Conservation (phyloP, 257 asterid genomes). For the Fraxinus quadrangulata region DNA sequence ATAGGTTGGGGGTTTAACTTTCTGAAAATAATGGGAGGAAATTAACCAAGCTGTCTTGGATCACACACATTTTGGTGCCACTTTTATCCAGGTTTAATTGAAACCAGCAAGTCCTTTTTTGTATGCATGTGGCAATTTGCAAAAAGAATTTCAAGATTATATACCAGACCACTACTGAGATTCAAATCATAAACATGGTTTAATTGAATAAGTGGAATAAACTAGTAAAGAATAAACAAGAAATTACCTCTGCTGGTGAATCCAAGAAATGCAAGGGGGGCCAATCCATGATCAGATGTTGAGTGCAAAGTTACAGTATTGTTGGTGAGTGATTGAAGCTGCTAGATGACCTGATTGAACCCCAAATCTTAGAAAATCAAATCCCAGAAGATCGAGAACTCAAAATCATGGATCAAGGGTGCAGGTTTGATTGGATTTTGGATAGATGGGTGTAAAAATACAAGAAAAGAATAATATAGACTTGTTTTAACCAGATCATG, state of each 20-base stretch:
- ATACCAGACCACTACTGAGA: too few relatives aligned
- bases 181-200: too few relatives aligned
- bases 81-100: too few relatives aligned
- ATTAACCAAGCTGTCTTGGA: too few relatives aligned
- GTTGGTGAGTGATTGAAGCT: slow-evolving; percentile 89
- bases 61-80: too few relatives aligned
- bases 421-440: neutral
- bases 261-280: neutral
- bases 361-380: slow-evolving; percentile 5
- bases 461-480: neutral
- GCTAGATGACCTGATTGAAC: slow-evolving; percentile 77
- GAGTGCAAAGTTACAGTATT: slow-evolving; percentile 24
- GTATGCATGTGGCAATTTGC: too few relatives aligned
- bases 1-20: too few relatives aligned
- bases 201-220: too few relatives aligned
- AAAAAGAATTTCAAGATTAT: too few relatives aligned
- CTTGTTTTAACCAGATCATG: slow-evolving; percentile 70
- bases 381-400: neutral
- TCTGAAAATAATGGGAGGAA: too few relatives aligned
- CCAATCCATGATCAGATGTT: neutral
- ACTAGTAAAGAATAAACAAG: neutral
- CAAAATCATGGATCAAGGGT: neutral
- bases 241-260: slow-evolving; percentile 2
- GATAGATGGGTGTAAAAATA: neutral
- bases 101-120: too few relatives aligned